Base-by-base conservation (phyloP, 768 basidiomycete species). In the Antrodiella citrinella region DNA sequence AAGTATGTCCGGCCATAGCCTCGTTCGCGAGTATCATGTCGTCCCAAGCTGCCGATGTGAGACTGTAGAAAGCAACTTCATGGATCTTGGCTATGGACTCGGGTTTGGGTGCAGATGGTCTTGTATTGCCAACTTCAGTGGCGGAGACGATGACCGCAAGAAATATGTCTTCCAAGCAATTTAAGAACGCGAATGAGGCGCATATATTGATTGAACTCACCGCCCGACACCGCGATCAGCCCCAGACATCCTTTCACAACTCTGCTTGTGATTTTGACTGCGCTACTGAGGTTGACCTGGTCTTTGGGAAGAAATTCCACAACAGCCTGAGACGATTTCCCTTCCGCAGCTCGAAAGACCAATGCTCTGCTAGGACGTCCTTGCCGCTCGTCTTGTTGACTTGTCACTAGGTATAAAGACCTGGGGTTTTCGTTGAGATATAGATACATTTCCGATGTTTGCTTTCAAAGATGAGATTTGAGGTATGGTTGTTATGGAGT, bases 31-130 rank as follows among this genome's bases (percentile, higher is more conserved):
- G 61, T 21, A 78, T 69, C 45, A 80, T 69, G 57, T 89, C 83
- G 60, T 99, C 96, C 88, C 89, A 99, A 11, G 77, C 69, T 1
- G 87, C 72, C 24, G 89, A 86, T 9, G 84, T 86, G 57, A 99
- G 68, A 58, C 89, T 89, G 69, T 82, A 92, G 71, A 97, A 98
- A 40, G 76, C 82, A 48, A 96, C 91, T 61, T 88, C 83, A 53
- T 93, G 82, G 50, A 99, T 93, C 53, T 82, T 84, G 9, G 82
- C 82, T 13, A 93, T 83, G 20, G 79, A 78, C 66, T 88, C 82
- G 11, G 82, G 72, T 5, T 73, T 65, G 52, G 67, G 56, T 53
- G 76, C 71, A 41, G 81, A 76, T 54, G 82, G 77, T 53, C 82
- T 72, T 42, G 82, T 80, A 61, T 83, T 81, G 42, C 86, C 90